phyloP scores from a whole-genome alignment of 768 basidiomycete species.

The Russula sp. region DNA sequence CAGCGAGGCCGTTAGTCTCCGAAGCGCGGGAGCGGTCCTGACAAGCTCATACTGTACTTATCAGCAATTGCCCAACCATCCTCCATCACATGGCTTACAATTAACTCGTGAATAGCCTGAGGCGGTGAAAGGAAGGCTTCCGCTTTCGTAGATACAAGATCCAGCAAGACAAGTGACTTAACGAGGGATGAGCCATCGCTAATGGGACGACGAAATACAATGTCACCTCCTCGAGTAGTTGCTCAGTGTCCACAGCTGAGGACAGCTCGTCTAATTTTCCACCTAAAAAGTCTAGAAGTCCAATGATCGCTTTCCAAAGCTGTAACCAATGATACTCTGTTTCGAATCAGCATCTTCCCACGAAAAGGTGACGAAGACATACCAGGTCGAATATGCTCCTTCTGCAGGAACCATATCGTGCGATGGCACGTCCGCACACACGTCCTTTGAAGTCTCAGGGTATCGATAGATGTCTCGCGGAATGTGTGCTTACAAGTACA shows the following conservation, averaged over 20 bases:
- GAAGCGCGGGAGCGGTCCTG: conserved; percentile 44
- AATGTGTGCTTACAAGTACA: conserved; percentile 44
- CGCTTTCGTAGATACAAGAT: conserved; percentile 45
- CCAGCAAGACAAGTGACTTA: conserved; percentile 50
- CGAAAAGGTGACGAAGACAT: conserved; percentile 19
- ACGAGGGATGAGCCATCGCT: background rate
- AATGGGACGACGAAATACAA: background rate
- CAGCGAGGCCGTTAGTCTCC: conserved; percentile 43
- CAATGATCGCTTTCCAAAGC: conserved; percentile 53
- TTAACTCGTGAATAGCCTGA: conserved; percentile 49
- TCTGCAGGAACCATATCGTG: conserved; percentile 52
- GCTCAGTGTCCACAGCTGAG: conserved; percentile 48
- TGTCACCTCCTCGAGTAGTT: conserved; percentile 49
- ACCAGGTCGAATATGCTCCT: conserved; percentile 51
- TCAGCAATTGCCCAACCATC: background rate
- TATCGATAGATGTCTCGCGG: background rate
- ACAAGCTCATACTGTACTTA: conserved; percentile 56
- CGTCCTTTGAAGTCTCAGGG: conserved; percentile 33
- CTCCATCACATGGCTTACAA: conserved; percentile 40
- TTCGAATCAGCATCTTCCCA: background rate
- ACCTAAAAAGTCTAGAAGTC: conserved; percentile 49
- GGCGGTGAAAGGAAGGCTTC: conserved; percentile 52
- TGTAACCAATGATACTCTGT: conserved; percentile 64
- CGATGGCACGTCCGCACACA: conserved; percentile 52
- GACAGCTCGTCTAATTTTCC: conserved; percentile 49